Base-by-base conservation (phyloP, 2,329 filamentous ascomycete genomes). In the Colletotrichum echinochloae region DNA sequence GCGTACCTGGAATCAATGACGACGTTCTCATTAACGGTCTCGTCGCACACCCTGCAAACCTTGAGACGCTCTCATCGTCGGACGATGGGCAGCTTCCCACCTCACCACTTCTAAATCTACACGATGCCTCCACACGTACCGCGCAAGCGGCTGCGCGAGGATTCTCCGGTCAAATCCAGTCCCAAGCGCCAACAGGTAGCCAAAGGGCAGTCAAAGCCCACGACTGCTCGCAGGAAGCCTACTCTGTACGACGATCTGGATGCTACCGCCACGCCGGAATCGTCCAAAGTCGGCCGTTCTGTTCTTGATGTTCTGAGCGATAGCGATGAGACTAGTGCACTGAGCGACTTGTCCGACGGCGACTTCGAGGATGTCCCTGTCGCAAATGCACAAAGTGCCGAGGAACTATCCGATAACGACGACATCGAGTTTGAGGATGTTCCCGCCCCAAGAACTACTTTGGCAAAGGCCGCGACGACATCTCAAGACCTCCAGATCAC, bases 401-500 rank as follows among this genome's bases (percentile, higher is more conserved):
- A 44, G 18, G 73, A 75, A 46, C 67, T 2, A 74, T 77, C 1
- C 1, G 83, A 88, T 12, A 87, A 91, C 41, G 88, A 90, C 46
- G 88, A 90, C 60, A 85, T 92, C 5, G 87, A 89, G 70, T 91
- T 90, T 49, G 90, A 91, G 72, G 87, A 89, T 73, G 87, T 90
- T 14, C 78, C 81, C 1, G 76, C 81, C 49, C 81, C 81, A 74
- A 74, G 78, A 66, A 74, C 78, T 59, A 73, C 79, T 68, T 76
- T 83, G 73, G 80, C 78, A 71, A 84, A 81, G 70, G 82, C 86
- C 7, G 82, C 85, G 60, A 80, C 81, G 2, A 84, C 88, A 1
- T 84, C 89, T 1, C 91, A 90, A 14, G 91, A 94, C 76, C 83
- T 97, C 41, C 91, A 95, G 74, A 82, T 97, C 75, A 95, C 92